Evolutionary conservation across 2,329 filamentous ascomycete species (phyloP).

Genomic region (Coniochaeta prunicola): DNA sequence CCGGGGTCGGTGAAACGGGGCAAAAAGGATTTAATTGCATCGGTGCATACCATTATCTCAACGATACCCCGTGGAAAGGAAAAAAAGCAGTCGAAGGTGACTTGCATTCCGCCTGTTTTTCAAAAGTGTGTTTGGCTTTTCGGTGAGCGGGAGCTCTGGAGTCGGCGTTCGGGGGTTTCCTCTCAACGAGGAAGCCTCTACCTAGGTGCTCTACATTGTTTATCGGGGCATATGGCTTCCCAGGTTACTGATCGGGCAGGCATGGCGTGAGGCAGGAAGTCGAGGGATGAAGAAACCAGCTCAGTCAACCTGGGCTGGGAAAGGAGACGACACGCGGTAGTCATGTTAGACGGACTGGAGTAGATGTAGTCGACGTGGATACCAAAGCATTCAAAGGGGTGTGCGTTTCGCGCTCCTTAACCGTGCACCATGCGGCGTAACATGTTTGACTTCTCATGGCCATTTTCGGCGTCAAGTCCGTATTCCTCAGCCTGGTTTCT

Average conservation of each 20-base stretch:
- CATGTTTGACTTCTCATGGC: neutral
- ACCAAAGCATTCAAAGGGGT: neutral
- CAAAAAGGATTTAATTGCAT: conserved; percentile 12
- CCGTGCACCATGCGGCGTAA: neutral
- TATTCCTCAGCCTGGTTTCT: neutral
- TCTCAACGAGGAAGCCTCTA: neutral
- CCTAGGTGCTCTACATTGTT: neutral
- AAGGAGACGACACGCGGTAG: neutral
- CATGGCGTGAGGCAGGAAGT: neutral
- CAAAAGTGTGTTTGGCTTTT: neutral
- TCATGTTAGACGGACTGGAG: neutral
- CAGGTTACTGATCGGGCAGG: neutral
- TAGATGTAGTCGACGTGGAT: neutral
- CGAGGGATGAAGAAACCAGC: neutral
- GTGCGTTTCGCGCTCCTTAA: no score
- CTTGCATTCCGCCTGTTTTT: neutral
- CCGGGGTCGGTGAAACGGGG: neutral
- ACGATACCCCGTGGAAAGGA: conserved; percentile 25
- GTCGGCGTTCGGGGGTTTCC: neutral
- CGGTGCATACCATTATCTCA: conserved; percentile 21
- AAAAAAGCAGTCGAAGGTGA: conserved; percentile 6
- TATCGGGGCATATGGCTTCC: neutral
- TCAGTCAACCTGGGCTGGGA: neutral
- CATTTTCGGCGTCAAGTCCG: neutral
- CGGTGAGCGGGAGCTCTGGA: conserved; percentile 3